A percentile compares a stretch with the other conserved stretches of the same genome.
These are phyloP conservation scores for Colletotrichum incanum DNA, from an alignment of 2,329 filamentous ascomycete genomes.

Conservation along the genomic window DNA sequence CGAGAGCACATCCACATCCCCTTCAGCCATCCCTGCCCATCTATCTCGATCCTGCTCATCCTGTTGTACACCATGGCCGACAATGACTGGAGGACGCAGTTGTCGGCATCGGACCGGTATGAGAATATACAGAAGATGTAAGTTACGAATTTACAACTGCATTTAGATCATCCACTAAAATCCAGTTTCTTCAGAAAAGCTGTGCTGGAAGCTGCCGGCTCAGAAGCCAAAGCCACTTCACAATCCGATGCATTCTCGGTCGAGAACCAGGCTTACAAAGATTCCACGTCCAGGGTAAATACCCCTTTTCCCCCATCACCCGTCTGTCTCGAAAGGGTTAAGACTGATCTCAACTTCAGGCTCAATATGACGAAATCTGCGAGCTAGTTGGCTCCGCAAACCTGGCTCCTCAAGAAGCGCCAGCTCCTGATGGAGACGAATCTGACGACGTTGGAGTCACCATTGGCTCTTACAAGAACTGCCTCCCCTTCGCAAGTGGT, in stretches of 20 bases:
- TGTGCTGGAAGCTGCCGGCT: conserved; percentile 32
- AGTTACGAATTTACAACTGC: conserved; percentile 48
- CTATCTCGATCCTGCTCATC: too few relatives aligned
- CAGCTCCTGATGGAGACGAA: conserved; percentile 17
- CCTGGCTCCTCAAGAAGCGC: conserved; percentile 6
- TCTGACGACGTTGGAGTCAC: conserved; percentile 54
- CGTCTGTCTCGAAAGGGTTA: neutral
- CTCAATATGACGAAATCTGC: conserved; percentile 59
- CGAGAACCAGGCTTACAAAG: conserved; percentile 43
- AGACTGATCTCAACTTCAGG: conserved; percentile 13
- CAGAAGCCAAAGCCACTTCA: conserved; percentile 31
- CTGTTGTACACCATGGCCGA: conserved; percentile 24
- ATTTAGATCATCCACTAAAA: neutral
- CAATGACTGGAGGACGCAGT: conserved; percentile 63
- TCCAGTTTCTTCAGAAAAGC: conserved; percentile 23
- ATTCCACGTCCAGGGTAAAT: conserved; percentile 38
- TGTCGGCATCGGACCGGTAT: conserved; percentile 74
- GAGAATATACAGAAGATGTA: conserved; percentile 75
- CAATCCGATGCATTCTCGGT: conserved; percentile 43
- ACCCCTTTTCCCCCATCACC: neutral
- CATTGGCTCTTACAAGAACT: conserved; percentile 70
- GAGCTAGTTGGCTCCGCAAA: conserved; percentile 49
- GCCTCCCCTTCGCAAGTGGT: conserved; percentile 74
- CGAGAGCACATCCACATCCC: neutral
- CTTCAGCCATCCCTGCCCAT: conserved; percentile 2